Conservation (phyloP, 2,329 filamentous ascomycete species). For the Xylaria sp. region DNA sequence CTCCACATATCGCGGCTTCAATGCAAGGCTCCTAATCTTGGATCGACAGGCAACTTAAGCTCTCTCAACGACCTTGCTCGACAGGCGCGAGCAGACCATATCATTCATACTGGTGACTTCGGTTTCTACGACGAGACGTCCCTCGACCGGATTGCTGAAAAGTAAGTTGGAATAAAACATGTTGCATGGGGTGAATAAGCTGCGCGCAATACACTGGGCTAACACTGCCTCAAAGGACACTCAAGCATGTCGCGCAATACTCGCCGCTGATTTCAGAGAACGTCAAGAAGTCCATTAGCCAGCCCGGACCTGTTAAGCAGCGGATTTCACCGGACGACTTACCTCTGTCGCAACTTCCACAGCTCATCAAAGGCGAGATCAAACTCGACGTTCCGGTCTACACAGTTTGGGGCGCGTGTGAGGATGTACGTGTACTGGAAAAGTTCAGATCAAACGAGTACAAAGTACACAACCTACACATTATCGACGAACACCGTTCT, state of each 20-base stretch:
- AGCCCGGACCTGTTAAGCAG: conserved; percentile 82
- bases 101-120: conserved; percentile 98
- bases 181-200: neutral
- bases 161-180: conserved; percentile 67
- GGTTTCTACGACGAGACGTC: conserved; percentile 98
- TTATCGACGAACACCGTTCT: conserved; percentile 97
- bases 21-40: conserved; percentile 39
- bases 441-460: conserved; percentile 98
- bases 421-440: conserved; percentile 96
- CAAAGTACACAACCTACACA: conserved; percentile 96
- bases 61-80: conserved; percentile 97
- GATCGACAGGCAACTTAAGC: conserved; percentile 81
- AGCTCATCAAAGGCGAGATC: conserved; percentile 86
- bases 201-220: conserved; percentile 15
- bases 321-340: conserved; percentile 85
- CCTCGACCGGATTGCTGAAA: conserved; percentile 96
- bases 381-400: conserved; percentile 97
- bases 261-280: conserved; percentile 90
- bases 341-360: conserved; percentile 90
- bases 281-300: conserved; percentile 74
- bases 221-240: conserved; percentile 69
- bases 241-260: conserved; percentile 98
- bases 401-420: conserved; percentile 98
- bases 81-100: conserved; percentile 93
- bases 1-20: conserved; percentile 22